Evolutionary conservation across 108 stramenopile species (phyloP).

Genomic region (Nitzschia putrida): DNA sequence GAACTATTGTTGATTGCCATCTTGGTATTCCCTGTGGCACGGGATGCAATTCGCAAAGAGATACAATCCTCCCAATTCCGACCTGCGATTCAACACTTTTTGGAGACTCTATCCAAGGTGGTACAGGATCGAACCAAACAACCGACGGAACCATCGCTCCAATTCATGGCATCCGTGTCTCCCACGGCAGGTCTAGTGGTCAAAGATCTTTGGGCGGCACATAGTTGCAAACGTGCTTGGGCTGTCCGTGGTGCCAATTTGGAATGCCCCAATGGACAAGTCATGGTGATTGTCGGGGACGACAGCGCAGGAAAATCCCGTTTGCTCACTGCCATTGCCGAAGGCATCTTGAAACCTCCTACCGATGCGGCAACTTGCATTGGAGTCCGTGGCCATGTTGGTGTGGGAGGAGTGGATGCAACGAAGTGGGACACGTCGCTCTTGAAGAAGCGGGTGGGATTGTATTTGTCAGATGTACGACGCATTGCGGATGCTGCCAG

Average conservation of each 20-base stretch:
- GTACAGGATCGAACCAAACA: conserved; percentile 44
- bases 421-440: conserved; percentile 75
- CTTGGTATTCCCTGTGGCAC: conserved; percentile 44
- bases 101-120: conserved; percentile 42
- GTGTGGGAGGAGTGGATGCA: conserved; percentile 66
- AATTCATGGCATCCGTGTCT: conserved; percentile 60
- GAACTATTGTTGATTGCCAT: conserved; percentile 61
- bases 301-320: conserved; percentile 77
- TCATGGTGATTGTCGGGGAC: conserved; percentile 73
- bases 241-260: conserved; percentile 81
- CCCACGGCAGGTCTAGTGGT: conserved; percentile 71
- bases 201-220: conserved; percentile 85
- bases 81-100: conserved; percentile 44
- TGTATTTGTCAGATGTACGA: conserved; percentile 75
- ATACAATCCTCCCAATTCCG: conserved; percentile 32
- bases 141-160: conserved; percentile 21
- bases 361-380: conserved; percentile 60
- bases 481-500: conserved; percentile 66
- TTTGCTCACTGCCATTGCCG: conserved; percentile 77
- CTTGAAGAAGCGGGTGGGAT: conserved; percentile 67
- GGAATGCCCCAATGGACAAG: conserved; percentile 70
- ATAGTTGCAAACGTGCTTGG: conserved; percentile 71
- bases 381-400: conserved; percentile 67
- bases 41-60: conserved; percentile 39
- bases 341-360: conserved; percentile 67